Percentiles rank a stretch among this genome's conserved stretches.
These are phyloP conservation scores for Tinospora cordifolia DNA, from an alignment of 164 flowering plant genomes.

Conservation along the genomic window DNA sequence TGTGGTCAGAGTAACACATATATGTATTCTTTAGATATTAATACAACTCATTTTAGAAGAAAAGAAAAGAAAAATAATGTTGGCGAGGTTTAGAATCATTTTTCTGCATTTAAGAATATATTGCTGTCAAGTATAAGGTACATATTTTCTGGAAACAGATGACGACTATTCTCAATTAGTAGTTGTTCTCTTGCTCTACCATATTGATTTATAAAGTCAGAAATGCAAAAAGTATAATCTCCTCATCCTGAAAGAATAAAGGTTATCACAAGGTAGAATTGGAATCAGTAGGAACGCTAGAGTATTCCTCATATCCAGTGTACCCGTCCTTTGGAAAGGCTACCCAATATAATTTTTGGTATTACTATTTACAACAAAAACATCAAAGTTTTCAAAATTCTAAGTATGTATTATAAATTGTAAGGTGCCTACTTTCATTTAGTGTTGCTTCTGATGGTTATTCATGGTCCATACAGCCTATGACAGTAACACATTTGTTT, in stretches of 20 bases:
- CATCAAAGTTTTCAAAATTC: background rate
- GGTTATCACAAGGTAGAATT: background rate
- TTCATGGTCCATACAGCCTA: background rate
- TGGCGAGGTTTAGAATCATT: background rate
- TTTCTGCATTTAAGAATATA: background rate
- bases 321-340: no score
- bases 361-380: no score
- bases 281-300: background rate
- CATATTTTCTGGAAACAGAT: background rate
- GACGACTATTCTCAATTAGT: background rate
- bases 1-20: background rate
- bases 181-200: background rate
- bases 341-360: no score
- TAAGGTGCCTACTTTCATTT: background rate
- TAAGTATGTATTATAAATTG: background rate
- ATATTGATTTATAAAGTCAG: background rate
- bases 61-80: background rate
- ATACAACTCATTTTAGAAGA: background rate
- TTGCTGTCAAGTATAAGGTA: background rate
- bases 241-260: background rate
- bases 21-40: background rate
- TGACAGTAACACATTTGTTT: background rate
- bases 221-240: background rate
- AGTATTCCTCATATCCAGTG: no score
- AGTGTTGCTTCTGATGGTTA: background rate